These are phyloP conservation scores for Aspergillus thermomutatus DNA, from an alignment of 2,329 filamentous ascomycete species.

Conservation along the genomic window DNA sequence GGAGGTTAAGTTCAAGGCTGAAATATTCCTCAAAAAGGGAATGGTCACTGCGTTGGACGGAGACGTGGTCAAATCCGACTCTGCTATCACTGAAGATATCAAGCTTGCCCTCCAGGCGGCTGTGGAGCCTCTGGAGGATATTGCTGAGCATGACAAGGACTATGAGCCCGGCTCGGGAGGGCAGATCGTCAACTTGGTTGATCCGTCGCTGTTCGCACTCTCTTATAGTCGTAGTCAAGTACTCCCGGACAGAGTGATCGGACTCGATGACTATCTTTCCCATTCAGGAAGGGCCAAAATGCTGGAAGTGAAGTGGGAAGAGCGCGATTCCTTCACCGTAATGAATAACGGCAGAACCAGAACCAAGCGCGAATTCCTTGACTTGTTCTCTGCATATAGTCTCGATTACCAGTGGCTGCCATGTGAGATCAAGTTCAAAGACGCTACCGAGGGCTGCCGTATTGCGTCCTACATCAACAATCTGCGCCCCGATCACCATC, in stretches of 20 bases:
- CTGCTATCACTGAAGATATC: slow-evolving; percentile 40
- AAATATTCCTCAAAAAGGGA: slow-evolving; percentile 35
- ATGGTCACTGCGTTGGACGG: slow-evolving; percentile 45
- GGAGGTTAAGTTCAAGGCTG: slow-evolving; percentile 51
- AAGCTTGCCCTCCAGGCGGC: slow-evolving; percentile 44
- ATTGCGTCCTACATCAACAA: slow-evolving; percentile 46
- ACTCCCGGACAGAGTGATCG: slow-evolving; percentile 17
- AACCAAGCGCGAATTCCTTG: neutral
- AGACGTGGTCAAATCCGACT: slow-evolving; percentile 53
- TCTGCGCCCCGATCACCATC: slow-evolving; percentile 35
- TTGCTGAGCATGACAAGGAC: slow-evolving; percentile 49
- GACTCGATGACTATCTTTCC: slow-evolving; percentile 23
- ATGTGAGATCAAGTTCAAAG: slow-evolving; percentile 32
- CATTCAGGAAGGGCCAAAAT: slow-evolving; percentile 13
- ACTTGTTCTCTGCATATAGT: slow-evolving; percentile 17
- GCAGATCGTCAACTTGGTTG: slow-evolving; percentile 62
- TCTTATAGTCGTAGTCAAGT: slow-evolving; percentile 28
- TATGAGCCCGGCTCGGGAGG: slow-evolving; percentile 60
- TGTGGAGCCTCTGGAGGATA: slow-evolving; percentile 50
- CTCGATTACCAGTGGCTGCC: slow-evolving; percentile 48
- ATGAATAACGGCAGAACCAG: neutral
- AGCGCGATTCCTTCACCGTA: neutral
- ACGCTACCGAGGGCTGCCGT: slow-evolving; percentile 14
- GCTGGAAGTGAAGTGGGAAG: neutral
- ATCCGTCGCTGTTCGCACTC: slow-evolving; percentile 53